A percentile compares a stretch with the other conserved stretches of the same genome.
phyloP scores from a whole-genome alignment of 2,329 filamentous ascomycete genomes.

The Botrytis porri region DNA sequence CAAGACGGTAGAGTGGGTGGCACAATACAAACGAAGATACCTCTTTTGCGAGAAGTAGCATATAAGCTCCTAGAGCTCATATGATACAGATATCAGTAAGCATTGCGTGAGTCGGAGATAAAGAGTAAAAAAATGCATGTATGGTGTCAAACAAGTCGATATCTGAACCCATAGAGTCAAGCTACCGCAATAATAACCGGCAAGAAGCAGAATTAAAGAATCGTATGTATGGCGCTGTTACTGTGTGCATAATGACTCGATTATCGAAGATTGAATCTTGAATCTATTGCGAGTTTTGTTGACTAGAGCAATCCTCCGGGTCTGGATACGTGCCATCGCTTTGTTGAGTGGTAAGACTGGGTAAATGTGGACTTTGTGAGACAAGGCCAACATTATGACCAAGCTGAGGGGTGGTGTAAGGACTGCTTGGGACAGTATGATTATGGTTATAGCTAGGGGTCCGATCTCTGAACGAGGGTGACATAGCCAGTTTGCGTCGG shows the following conservation, averaged over 20 bases:
- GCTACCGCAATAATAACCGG: not conserved
- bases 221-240: not conserved
- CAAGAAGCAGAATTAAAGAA: not conserved
- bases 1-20: not conserved
- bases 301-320: not conserved
- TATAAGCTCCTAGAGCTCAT: not conserved
- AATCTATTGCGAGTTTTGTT: not conserved
- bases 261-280: not conserved
- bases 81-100: not conserved
- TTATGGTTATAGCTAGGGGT: not conserved
- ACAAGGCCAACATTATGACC: not conserved
- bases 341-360: not conserved
- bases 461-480: not conserved
- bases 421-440: not conserved
- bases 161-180: not conserved
- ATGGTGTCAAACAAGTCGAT: not conserved
- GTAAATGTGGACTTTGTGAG: not conserved
- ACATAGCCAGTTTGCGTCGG: not conserved
- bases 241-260: not conserved
- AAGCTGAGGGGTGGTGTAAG: not conserved
- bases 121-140: not conserved
- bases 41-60: not conserved
- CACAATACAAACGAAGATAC: not conserved
- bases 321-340: not conserved
- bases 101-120: not conserved